Evolutionary conservation across 306 rosid species (phyloP).

Genomic region (Prunus mira): DNA sequence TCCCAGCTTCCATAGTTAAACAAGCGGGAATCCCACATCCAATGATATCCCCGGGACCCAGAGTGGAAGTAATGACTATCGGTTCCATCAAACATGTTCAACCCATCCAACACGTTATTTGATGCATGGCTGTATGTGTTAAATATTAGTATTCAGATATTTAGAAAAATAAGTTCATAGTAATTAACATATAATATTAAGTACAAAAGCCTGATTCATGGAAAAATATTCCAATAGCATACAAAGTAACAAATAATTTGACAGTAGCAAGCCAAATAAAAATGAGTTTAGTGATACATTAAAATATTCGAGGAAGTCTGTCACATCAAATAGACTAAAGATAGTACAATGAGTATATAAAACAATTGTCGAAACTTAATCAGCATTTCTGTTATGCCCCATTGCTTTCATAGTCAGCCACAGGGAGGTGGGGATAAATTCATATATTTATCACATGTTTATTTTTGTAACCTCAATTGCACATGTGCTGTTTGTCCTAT

Average conservation of each 20-base stretch:
- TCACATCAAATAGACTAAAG: not conserved
- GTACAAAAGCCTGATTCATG: constrained; percentile 4
- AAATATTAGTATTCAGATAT: constrained; percentile 29
- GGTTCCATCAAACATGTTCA: constrained; percentile 98
- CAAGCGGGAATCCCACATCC: constrained; percentile 99
- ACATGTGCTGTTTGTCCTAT: not conserved
- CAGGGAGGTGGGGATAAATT: not conserved
- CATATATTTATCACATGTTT: not conserved
- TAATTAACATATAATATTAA: not conserved
- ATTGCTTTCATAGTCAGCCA: not conserved
- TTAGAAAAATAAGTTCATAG: not conserved
- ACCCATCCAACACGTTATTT: constrained; percentile 88
- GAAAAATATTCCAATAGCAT: not conserved
- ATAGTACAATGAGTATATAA: not conserved
- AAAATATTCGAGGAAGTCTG: not conserved
- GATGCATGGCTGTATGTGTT: constrained; percentile 74
- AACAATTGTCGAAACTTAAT: not conserved
- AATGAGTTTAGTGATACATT: not conserved
- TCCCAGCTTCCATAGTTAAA: constrained; percentile 99
- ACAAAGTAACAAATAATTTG: not conserved
- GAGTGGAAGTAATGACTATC: constrained; percentile 92
- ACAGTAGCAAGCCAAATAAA: not conserved
- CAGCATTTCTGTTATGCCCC: not conserved
- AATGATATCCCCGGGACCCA: constrained; percentile 96
- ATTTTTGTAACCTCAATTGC: not conserved